These are phyloP conservation scores for Populus hybrid DNA, from an alignment of 441 rosid species.

Conservation along the genomic window DNA sequence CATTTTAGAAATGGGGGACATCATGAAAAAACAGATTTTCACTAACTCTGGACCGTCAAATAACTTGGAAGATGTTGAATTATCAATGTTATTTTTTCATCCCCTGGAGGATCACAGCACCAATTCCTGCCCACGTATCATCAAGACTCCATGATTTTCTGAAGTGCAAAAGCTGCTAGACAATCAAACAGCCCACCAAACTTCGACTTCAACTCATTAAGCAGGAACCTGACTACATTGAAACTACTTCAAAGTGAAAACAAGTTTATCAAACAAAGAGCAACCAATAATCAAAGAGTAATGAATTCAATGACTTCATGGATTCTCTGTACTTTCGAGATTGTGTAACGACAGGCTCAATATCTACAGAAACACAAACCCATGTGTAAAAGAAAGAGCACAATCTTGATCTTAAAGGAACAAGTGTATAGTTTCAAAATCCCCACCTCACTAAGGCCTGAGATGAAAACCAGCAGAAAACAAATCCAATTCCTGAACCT, in stretches of 20 bases:
- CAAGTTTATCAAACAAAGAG: neutral
- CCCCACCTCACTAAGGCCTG: neutral
- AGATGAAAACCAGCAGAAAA: neutral
- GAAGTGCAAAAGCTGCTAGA: neutral
- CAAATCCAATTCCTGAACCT: neutral
- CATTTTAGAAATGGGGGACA: conserved; percentile 22
- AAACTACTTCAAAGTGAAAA: conserved; percentile 13
- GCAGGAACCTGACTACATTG: neutral
- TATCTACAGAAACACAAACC: neutral
- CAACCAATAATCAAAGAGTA: neutral
- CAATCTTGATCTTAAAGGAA: conserved; percentile 1
- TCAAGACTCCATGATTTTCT: neutral
- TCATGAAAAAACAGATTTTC: conserved; percentile 11
- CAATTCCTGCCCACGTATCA: neutral
- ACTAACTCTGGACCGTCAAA: conserved; percentile 1
- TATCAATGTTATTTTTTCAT: neutral
- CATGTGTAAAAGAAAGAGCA: conserved; percentile 4
- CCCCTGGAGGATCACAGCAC: conserved; percentile 1
- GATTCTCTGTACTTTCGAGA: neutral
- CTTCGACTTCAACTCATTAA: neutral
- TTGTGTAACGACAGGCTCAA: neutral
- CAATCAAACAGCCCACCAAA: neutral
- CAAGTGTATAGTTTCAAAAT: neutral
- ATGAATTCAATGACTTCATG: neutral
- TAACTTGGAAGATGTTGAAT: neutral